Base-by-base conservation (phyloP, 192 early-diverging fungal genomes). In the Rhizophagus clarus region DNA sequence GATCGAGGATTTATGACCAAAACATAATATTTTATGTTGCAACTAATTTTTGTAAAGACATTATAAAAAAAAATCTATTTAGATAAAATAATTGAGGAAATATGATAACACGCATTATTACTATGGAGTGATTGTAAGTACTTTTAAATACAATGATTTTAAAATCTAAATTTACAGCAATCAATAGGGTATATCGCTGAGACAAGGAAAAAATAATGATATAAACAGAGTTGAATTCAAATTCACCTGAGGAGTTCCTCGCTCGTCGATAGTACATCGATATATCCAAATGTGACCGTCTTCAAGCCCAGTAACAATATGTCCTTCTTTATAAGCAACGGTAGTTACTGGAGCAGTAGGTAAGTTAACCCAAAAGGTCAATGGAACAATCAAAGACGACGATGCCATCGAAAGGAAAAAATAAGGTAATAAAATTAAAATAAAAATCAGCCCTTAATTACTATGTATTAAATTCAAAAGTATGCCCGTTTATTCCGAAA, bases 211-310 rank as follows among this genome's bases (percentile, higher is more conserved):
- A 5, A 37, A 12, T 40, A 31, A 70, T 37, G 9, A 70, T n/a
- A 70, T 34, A 32, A 17, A 20, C 17, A n/a, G 14, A 20, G 51
- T 20, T 12, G 15, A 7, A 22, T 7, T n/a, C 73, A 70, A 32
- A 14, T 20, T 40, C 37, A 77, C 66, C 47, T 77, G 49, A 68
- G 40, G n/a, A 14, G 29, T 29, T 24, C 61, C 66, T 42, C 34
- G 73, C n/a, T 70, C 62, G 5, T 49, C 28, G 10, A 49, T 40
- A 31, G 40, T 51, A 42, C 81, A 72, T 10, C 80, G 78, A 73
- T 87, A 85, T 24, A 91, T 87, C 86, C 88, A 88, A 47, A 91
- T 88, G 49, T 82, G 82, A 14, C 90, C 90, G 76, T 89, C 84
- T 22, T 88, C 85, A 24, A 87, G 83, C 12, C 90, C 90, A 12